Conservation (phyloP, 768 basidiomycete genomes). For the Podaxis rugospora region DNA sequence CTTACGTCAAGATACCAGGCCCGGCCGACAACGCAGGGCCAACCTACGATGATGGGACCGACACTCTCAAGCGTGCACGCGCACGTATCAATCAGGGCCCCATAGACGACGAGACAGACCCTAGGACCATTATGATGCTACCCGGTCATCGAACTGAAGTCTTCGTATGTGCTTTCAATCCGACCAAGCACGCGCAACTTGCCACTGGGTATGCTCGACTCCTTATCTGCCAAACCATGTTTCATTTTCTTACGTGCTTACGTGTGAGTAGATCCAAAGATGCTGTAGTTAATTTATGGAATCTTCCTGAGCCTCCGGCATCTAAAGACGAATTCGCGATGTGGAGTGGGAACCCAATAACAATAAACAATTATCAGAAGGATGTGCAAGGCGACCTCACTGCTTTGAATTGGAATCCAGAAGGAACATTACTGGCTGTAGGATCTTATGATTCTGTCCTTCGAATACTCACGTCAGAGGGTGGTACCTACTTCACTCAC, state of each 20-base stretch:
- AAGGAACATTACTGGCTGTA: constrained; percentile 70
- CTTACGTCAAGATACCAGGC: constrained; percentile 14
- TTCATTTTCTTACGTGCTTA: constrained; percentile 1
- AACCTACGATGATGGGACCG: constrained; percentile 8
- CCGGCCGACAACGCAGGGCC: constrained; percentile 12
- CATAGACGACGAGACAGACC: constrained; percentile 37
- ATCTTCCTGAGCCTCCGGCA: constrained; percentile 43
- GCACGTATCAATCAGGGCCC: constrained; percentile 27
- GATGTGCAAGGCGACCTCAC: constrained; percentile 61
- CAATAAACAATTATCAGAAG: constrained; percentile 46
- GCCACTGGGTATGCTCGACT: constrained; percentile 61
- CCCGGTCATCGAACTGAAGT: constrained; percentile 67
- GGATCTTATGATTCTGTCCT: constrained; percentile 75
- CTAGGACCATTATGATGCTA: constrained; percentile 41
- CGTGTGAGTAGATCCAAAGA: constrained; percentile 60
- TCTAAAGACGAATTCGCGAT: constrained; percentile 25
- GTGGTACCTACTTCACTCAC: constrained; percentile 60
- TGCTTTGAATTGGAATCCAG: constrained; percentile 70
- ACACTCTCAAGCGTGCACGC: not conserved
- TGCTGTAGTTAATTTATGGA: constrained; percentile 71
- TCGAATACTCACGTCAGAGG: constrained; percentile 59
- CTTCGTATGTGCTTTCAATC: constrained; percentile 80
- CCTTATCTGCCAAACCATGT: not conserved
- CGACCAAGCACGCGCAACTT: constrained; percentile 49
- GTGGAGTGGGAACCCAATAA: constrained; percentile 31